phyloP scores from a whole-genome alignment of 306 rosid species.

The Hippophae rhamnoides region DNA sequence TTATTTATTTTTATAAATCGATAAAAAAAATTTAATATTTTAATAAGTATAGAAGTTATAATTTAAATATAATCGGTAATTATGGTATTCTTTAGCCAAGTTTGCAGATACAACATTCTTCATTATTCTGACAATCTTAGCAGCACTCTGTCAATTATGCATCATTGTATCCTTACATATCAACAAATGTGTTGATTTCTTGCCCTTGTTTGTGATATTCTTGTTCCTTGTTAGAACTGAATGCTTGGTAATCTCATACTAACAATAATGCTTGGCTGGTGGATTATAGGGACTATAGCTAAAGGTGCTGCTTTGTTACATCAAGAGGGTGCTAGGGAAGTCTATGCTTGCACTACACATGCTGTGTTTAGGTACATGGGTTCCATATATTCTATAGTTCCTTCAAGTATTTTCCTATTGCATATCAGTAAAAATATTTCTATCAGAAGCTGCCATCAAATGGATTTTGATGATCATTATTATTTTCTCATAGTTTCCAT shows the following conservation, averaged over 20 bases:
- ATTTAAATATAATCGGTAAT: too few relatives aligned
- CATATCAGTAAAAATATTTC: not conserved
- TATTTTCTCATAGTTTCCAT: too few relatives aligned
- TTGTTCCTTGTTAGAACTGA: not conserved
- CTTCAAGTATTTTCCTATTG: not conserved
- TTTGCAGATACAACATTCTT: too few relatives aligned
- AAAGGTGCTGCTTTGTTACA: conserved; percentile 92
- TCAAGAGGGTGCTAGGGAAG: conserved; percentile 97
- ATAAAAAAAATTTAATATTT: too few relatives aligned
- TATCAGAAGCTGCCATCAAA: not conserved
- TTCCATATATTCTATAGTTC: not conserved
- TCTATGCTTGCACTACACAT: conserved; percentile 90
- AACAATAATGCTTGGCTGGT: conserved; percentile 15
- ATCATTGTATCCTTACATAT: too few relatives aligned
- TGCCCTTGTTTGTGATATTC: not conserved
- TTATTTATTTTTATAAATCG: too few relatives aligned
- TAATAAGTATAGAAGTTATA: too few relatives aligned
- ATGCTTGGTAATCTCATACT: conserved; percentile 2
- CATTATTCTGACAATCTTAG: too few relatives aligned
- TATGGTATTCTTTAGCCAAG: too few relatives aligned
- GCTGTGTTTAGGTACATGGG: conserved; percentile 79
- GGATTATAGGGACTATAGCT: conserved; percentile 57
- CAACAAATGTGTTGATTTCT: too few relatives aligned
- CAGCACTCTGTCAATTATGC: too few relatives aligned
- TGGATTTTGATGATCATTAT: too few relatives aligned